Percentiles rank a stretch among this genome's conserved stretches.
These are phyloP conservation scores for Debaryomyces robertsiae DNA, from an alignment of 1,139 yeast genomes.

Conservation along the genomic window DNA sequence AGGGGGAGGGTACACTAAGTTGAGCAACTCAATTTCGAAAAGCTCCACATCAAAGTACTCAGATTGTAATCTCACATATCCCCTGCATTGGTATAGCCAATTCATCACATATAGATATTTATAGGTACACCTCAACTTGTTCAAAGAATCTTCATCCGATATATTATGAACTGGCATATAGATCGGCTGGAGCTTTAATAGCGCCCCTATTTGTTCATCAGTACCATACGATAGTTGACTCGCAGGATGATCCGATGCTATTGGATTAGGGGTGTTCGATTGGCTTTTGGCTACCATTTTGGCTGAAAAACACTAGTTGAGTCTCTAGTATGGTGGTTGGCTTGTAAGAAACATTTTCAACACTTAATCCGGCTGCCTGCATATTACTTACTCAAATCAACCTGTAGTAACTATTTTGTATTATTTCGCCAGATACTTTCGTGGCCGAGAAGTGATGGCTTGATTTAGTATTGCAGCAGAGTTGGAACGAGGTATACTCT, in stretches of 20 bases:
- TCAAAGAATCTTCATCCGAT: conserved; percentile 16
- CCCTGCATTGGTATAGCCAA: conserved; percentile 53
- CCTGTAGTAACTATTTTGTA: no score
- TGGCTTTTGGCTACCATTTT: conserved; percentile 18
- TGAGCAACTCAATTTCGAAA: conserved; percentile 55
- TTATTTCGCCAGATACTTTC: no score
- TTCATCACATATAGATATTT: conserved; percentile 50
- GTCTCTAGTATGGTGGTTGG: no score
- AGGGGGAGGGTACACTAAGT: conserved; percentile 41
- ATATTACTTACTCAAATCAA: no score
- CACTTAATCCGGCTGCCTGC: no score
- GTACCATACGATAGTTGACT: conserved; percentile 26
- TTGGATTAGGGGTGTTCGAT: conserved; percentile 16
- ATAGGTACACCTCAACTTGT: conserved; percentile 28
- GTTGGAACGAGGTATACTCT: no score
- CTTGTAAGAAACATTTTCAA: no score
- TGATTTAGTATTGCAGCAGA: no score
- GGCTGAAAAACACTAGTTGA: not conserved
- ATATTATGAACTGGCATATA: conserved; percentile 29
- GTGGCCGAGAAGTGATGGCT: no score
- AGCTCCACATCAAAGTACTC: conserved; percentile 57
- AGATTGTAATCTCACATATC: conserved; percentile 42
- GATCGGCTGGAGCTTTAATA: conserved; percentile 33
- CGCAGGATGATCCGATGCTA: conserved; percentile 24
- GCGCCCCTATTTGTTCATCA: conserved; percentile 28